phyloP scores from a whole-genome alignment of 2,329 filamentous ascomycete genomes.

The Aspergillus tubingensis region DNA sequence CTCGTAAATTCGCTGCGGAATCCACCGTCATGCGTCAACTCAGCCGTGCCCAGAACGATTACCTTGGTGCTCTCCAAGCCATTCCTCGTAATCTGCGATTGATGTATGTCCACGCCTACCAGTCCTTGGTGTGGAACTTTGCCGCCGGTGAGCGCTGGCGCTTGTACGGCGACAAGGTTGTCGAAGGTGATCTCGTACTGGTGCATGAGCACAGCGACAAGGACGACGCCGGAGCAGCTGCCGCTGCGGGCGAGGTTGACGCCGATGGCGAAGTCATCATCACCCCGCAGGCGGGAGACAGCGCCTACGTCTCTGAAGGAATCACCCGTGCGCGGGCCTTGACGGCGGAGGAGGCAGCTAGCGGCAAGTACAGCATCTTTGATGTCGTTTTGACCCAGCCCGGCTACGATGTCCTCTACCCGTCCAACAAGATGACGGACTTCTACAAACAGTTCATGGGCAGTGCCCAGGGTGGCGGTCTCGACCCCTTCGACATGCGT shows the following conservation, averaged over 20 bases:
- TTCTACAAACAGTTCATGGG: constrained; percentile 89
- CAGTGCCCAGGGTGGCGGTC: constrained; percentile 70
- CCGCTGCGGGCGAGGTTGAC: constrained; percentile 48
- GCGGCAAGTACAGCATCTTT: constrained; percentile 75
- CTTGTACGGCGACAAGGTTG: constrained; percentile 69
- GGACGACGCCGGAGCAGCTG: constrained; percentile 28
- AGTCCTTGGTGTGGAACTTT: constrained; percentile 91
- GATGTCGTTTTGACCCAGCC: constrained; percentile 92
- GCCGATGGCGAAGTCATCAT: constrained; percentile 68
- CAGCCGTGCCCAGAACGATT: constrained; percentile 62
- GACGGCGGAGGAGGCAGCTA: constrained; percentile 73
- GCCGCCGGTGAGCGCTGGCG: constrained; percentile 80
- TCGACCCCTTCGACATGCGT: constrained; percentile 86
- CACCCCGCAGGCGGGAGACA: constrained; percentile 60
- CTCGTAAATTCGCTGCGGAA: constrained; percentile 81
- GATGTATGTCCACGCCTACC: constrained; percentile 97
- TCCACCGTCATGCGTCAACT: constrained; percentile 76
- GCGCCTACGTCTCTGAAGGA: constrained; percentile 55
- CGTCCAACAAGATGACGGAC: constrained; percentile 75
- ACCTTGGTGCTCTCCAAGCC: constrained; percentile 73
- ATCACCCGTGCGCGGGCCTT: constrained; percentile 71
- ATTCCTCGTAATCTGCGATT: constrained; percentile 81
- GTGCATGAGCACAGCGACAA: constrained; percentile 59
- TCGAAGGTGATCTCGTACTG: constrained; percentile 83
- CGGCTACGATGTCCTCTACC: constrained; percentile 86